A percentile compares a stretch with the other conserved stretches of the same genome.
phyloP scores from a whole-genome alignment of 345 rosid genomes.

The Limnanthes douglasii region DNA sequence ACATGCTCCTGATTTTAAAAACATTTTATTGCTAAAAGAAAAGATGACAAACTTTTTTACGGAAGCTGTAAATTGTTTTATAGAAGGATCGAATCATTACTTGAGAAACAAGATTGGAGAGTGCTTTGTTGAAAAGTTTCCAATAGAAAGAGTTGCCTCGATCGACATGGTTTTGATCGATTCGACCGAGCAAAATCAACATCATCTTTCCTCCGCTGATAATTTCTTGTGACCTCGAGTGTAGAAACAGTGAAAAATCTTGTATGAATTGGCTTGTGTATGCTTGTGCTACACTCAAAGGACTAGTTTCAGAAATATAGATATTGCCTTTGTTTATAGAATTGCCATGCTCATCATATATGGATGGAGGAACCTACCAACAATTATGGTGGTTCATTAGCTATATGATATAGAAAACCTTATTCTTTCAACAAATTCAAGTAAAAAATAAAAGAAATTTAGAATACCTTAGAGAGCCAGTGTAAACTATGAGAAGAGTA shows the following conservation, averaged over 20 bases:
- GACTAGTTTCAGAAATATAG: constrained; percentile 47
- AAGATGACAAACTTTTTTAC: no score
- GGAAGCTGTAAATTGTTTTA: no score
- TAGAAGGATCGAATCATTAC: no score
- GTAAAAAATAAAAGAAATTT: no score
- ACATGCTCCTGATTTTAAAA: no score
- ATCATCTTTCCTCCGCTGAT: constrained; percentile 49
- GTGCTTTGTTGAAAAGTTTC: constrained; percentile 53
- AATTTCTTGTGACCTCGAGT: constrained; percentile 44
- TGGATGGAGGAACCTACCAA: constrained; percentile 48
- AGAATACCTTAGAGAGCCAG: constrained; percentile 79
- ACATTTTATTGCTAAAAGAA: no score
- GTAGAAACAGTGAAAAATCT: constrained; percentile 58
- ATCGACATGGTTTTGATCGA: constrained; percentile 43
- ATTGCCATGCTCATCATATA: constrained; percentile 51
- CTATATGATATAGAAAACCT: no score
- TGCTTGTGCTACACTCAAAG: constrained; percentile 43
- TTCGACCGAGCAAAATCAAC: constrained; percentile 53
- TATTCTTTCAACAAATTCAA: no score
- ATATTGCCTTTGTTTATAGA: constrained; percentile 59
- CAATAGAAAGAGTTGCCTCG: constrained; percentile 81
- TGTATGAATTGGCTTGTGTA: constrained; percentile 54
- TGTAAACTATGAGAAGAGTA: constrained; percentile 65
- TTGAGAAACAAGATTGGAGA: constrained; percentile 34
- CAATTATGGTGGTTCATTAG: no score